A percentile compares a stretch with the other conserved stretches of the same genome.
These are phyloP conservation scores for Capronia coronata DNA, from an alignment of 2,329 filamentous ascomycete species.

Conservation along the genomic window DNA sequence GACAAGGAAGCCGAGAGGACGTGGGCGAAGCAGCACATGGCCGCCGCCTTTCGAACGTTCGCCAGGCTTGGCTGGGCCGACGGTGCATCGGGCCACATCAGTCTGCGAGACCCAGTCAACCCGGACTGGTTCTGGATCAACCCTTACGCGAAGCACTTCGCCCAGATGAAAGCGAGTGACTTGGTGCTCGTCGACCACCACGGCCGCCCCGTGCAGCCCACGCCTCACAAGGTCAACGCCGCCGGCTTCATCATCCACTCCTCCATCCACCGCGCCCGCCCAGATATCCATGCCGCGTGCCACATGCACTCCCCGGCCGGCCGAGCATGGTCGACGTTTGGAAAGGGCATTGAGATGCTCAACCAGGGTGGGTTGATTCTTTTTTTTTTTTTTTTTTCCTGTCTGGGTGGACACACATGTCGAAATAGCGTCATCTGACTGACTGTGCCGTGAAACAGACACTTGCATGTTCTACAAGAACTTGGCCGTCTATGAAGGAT, in stretches of 20 bases:
- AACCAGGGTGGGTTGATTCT: too few species aligned
- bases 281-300: constrained; percentile 49
- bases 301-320: constrained; percentile 51
- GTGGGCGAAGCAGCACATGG: constrained; percentile 50
- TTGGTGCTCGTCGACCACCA: constrained; percentile 58
- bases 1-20: constrained; percentile 44
- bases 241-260: constrained; percentile 48
- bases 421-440: too few species aligned
- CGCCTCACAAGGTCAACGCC: constrained; percentile 35
- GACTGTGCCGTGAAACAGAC: too few species aligned
- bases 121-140: constrained; percentile 60
- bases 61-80: constrained; percentile 52
- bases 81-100: constrained; percentile 59
- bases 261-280: constrained; percentile 49
- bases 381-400: too few species aligned
- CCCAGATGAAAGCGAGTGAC: constrained; percentile 56
- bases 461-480: constrained; percentile 43
- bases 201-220: constrained; percentile 53
- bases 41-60: constrained; percentile 52
- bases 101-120: constrained; percentile 54
- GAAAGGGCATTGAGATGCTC: constrained; percentile 39
- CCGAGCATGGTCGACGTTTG: constrained; percentile 38
- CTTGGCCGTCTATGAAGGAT: constrained; percentile 47
- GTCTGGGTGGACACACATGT: too few species aligned
- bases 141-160: constrained; percentile 58